phyloP scores from a whole-genome alignment of 306 rosid genomes.

The Potentilla sterilis region DNA sequence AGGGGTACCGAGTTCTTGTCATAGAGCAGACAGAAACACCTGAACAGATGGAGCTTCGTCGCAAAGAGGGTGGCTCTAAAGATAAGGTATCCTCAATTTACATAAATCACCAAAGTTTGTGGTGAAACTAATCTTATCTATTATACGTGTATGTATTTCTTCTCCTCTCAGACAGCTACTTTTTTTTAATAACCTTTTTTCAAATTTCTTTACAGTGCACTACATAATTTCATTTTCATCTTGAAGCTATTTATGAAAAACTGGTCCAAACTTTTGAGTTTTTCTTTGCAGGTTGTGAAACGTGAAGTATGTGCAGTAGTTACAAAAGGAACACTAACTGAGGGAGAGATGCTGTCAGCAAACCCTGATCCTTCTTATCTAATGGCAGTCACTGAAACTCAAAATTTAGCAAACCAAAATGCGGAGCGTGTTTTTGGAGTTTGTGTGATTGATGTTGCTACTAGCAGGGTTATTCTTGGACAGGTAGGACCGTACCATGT shows the following conservation, averaged over 20 bases:
- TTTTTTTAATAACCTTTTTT: neutral
- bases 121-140: neutral
- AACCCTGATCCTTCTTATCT: constrained; percentile 83
- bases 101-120: neutral
- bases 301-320: constrained; percentile 95
- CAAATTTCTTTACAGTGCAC: neutral
- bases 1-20: constrained; percentile 95
- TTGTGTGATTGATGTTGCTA: constrained; percentile 75
- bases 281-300: constrained; percentile 67
- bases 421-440: constrained; percentile 64
- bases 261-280: neutral
- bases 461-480: constrained; percentile 80
- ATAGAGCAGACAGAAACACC: constrained; percentile 99
- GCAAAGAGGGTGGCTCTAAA: constrained; percentile 82
- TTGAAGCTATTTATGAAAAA: neutral
- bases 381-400: constrained; percentile 77
- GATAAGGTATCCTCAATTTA: constrained; percentile 58
- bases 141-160: neutral
- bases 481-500: constrained; percentile 49
- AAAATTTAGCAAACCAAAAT: constrained; percentile 39
- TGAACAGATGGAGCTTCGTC: constrained; percentile 81
- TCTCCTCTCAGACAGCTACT: neutral
- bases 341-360: constrained; percentile 76
- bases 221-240: constrained; percentile 11
- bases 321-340: constrained; percentile 84